Conservation (phyloP, 352 stramenopile genomes). For the Blastocystis sp. region DNA sequence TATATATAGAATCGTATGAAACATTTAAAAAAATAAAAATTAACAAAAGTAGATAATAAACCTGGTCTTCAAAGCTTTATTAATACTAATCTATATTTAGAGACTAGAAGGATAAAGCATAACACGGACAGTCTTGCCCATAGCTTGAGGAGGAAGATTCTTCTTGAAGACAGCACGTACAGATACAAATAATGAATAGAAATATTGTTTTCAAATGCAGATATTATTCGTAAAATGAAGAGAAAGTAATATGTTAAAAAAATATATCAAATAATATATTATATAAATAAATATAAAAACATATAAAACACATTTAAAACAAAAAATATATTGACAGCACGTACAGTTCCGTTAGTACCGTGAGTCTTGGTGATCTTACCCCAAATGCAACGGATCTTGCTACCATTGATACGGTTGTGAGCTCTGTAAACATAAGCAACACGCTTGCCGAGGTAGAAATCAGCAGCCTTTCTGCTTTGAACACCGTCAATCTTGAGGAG, state of each 20-base stretch:
- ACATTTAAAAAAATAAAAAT: too few species aligned
- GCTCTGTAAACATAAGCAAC: constrained; percentile 99
- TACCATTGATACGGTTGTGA: not conserved
- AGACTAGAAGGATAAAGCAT: constrained; percentile 99
- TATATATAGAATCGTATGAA: too few species aligned
- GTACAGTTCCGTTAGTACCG: constrained; percentile 90
- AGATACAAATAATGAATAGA: not conserved
- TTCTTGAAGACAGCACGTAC: constrained; percentile 77
- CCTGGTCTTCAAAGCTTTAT: too few species aligned
- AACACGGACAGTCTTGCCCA: constrained; percentile 82
- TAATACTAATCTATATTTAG: too few species aligned
- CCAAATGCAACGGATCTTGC: constrained; percentile 94
- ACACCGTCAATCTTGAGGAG: constrained; percentile 97
- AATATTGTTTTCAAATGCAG: too few species aligned
- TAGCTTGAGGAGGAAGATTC: constrained; percentile 81
- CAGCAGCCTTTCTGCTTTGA: constrained; percentile 83
- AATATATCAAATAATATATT: too few species aligned
- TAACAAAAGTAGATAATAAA: too few species aligned
- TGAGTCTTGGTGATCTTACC: constrained; percentile 86
- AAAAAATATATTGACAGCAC: too few species aligned
- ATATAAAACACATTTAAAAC: too few species aligned
- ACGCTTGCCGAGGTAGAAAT: constrained; percentile 98
- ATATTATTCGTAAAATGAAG: too few species aligned
- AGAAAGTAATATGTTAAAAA: too few species aligned
- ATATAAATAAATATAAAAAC: too few species aligned